phyloP scores from a whole-genome alignment of 495 filamentous ascomycete species.

The Podospora pseudopauciseta region DNA sequence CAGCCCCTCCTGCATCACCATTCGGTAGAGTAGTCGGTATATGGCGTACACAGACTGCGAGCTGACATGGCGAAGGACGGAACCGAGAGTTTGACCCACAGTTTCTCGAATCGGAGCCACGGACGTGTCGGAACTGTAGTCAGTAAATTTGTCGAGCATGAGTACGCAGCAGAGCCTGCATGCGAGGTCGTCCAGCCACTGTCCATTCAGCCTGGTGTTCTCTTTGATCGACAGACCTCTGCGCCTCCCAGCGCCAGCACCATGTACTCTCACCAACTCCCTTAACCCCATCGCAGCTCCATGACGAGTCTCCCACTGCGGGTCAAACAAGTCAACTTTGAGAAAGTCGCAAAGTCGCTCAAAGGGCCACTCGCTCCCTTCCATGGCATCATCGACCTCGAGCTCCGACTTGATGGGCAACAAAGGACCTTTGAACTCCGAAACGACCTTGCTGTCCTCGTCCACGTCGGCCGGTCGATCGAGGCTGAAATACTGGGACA shows the following conservation, averaged over 20 bases:
- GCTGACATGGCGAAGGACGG: slow-evolving; percentile 76
- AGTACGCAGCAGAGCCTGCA: slow-evolving; percentile 91
- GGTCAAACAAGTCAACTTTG: slow-evolving; percentile 87
- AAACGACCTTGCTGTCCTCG: slow-evolving; percentile 87
- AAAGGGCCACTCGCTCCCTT: slow-evolving; percentile 88
- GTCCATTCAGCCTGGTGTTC: slow-evolving; percentile 74
- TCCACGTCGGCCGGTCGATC: slow-evolving; percentile 68
- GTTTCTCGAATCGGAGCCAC: slow-evolving; percentile 95
- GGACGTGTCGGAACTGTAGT: slow-evolving; percentile 95
- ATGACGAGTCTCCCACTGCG: slow-evolving; percentile 94
- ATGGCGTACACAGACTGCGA: slow-evolving; percentile 70
- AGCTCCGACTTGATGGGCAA: slow-evolving; percentile 60
- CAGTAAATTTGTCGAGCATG: slow-evolving; percentile 95
- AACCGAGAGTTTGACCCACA: slow-evolving; percentile 90
- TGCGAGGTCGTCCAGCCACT: slow-evolving; percentile 88
- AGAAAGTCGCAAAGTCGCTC: slow-evolving; percentile 92
- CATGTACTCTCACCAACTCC: slow-evolving; percentile 89
- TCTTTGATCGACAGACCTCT: slow-evolving; percentile 64
- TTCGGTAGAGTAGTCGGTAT: slow-evolving; percentile 74
- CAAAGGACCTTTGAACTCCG: slow-evolving; percentile 84
- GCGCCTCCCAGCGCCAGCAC: slow-evolving; percentile 79
- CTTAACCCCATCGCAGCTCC: slow-evolving; percentile 93
- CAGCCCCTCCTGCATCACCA: slow-evolving; percentile 88
- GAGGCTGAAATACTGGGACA: slow-evolving; percentile 88
- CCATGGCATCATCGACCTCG: slow-evolving; percentile 64